Base-by-base conservation (phyloP, 1,139 yeast genomes). In the Saccharomyces hybrid region DNA sequence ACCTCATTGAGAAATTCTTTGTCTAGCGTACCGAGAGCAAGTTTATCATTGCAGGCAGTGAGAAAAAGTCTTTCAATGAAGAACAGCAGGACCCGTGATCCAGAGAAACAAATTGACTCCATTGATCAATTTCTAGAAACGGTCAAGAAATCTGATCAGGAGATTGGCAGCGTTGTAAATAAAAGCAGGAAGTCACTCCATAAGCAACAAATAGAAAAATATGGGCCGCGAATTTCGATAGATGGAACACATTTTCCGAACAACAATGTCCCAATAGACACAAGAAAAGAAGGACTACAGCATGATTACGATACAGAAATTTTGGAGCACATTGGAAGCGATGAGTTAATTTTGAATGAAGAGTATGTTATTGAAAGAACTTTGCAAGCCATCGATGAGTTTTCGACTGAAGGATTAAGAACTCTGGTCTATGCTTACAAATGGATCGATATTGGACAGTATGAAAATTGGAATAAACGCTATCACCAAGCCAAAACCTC, bases 391-490 rank as follows among this genome's bases (percentile, higher is more conserved):
- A 80, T 95, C 55, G 98, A 93, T 62, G 96, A 88, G 57, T 93
- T 91, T 67, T 90, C 98, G 0, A 85, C 95, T 0, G 98, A 93
- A 60, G 99, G 99, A 1, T 75, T 93, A 57, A 80, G 99, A 65
- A 95, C 99, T 0, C 77, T 93, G 58, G 70, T 95, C 59, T 95
- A 90, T 68, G 85, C 90, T 0, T 89, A 81, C 71, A 82, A 81
- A 61, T 88, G 93, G 85, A 63, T 95, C 44, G 79, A 79, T 49
- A 71, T 74, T 31, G 68, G 71, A 0, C 87, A 81, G 50, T 91
- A 86, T 65, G 77, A 76, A 4, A 64, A 64, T 3, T 93, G 98
- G 96, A 77, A 81, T 20, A 64, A 68, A 41, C 77, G 81, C 16
- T 93, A 88, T 64, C 78, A 80, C 31, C 82, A 77, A 23, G 99